phyloP scores from a whole-genome alignment of 805 yeast genomes.

The Saccharomycopsis malanga region DNA sequence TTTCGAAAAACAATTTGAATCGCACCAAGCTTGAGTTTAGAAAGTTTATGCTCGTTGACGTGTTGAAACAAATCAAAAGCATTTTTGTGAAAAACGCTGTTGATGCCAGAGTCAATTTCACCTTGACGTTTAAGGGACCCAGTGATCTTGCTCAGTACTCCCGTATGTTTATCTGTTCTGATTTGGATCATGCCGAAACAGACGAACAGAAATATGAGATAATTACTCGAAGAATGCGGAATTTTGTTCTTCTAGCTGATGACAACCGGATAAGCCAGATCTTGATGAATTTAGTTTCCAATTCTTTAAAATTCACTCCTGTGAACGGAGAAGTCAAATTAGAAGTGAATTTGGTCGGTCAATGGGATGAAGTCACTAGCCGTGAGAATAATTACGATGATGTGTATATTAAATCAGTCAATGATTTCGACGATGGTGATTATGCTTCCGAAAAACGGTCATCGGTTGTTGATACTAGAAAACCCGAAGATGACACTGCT shows the following conservation, averaged over 20 bases:
- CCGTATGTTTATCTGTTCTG: too few relatives aligned
- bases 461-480: background rate
- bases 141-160: slow-evolving; percentile 1
- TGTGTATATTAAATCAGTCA: slow-evolving; percentile 37
- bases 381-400: slow-evolving; percentile 33
- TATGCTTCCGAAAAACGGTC: slow-evolving; percentile 22
- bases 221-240: slow-evolving; percentile 38
- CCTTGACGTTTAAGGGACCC: slow-evolving; percentile 40
- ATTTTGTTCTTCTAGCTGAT: slow-evolving; percentile 75
- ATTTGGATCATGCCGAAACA: background rate
- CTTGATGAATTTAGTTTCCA: slow-evolving; percentile 86
- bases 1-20: slow-evolving; percentile 85
- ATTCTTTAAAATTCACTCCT: slow-evolving; percentile 88
- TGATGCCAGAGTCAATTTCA: slow-evolving; percentile 66
- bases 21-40: slow-evolving; percentile 77
- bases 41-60: slow-evolving; percentile 71
- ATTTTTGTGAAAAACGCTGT: slow-evolving; percentile 76
- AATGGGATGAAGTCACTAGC: slow-evolving; percentile 53
- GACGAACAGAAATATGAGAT: background rate
- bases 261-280: slow-evolving; percentile 86
- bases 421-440: slow-evolving; percentile 25
- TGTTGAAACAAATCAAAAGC: slow-evolving; percentile 77
- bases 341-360: slow-evolving; percentile 55
- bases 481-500: too few relatives aligned
- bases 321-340: slow-evolving; percentile 76